Percentiles rank a stretch among this genome's conserved stretches.
phyloP scores from a whole-genome alignment of 23 red algal species.

The Pyropia yezoensis region DNA sequence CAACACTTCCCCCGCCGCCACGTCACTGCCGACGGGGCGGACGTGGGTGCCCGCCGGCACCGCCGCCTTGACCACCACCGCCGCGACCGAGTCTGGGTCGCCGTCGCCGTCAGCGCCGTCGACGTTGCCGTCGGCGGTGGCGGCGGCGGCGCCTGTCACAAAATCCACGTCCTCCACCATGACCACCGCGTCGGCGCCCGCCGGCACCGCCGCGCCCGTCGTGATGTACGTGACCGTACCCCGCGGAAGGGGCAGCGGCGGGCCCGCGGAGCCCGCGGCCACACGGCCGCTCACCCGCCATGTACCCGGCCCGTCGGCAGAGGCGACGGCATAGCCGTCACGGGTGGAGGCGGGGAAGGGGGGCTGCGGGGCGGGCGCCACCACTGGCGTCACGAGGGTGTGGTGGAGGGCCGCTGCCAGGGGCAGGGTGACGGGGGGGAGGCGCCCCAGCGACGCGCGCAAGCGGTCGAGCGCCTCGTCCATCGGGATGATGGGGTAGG shows the following conservation, averaged over 20 bases:
- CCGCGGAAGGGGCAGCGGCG: neutral
- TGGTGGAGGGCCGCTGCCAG: constrained; percentile 12
- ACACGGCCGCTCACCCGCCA: constrained; percentile 4
- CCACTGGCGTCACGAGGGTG: constrained; percentile 12
- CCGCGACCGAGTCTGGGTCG: constrained; percentile 1
- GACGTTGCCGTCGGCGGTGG: constrained; percentile 1
- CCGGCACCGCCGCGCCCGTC: constrained; percentile 74
- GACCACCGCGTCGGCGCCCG: constrained; percentile 78
- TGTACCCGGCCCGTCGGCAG: constrained; percentile 2
- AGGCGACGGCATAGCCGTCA: constrained; percentile 36
- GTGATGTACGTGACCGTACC: constrained; percentile 67
- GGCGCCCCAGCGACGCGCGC: constrained; percentile 10
- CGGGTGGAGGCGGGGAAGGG: constrained; percentile 36
- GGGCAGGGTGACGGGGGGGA: constrained; percentile 15
- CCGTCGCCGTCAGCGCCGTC: constrained; percentile 31
- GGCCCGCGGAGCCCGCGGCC: constrained; percentile 8
- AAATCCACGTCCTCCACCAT: constrained; percentile 60
- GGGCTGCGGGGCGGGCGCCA: constrained; percentile 24
- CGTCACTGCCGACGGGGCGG: constrained; percentile 58
- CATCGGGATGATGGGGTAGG: constrained; percentile 31
- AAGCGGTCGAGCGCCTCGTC: constrained; percentile 26
- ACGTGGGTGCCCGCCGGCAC: constrained; percentile 45
- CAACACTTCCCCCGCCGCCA: constrained; percentile 53
- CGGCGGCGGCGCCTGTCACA: constrained; percentile 13
- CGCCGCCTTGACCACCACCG: constrained; percentile 21